Base-by-base conservation (phyloP, 140 eudicot species). In the Senecio squalidus region DNA sequence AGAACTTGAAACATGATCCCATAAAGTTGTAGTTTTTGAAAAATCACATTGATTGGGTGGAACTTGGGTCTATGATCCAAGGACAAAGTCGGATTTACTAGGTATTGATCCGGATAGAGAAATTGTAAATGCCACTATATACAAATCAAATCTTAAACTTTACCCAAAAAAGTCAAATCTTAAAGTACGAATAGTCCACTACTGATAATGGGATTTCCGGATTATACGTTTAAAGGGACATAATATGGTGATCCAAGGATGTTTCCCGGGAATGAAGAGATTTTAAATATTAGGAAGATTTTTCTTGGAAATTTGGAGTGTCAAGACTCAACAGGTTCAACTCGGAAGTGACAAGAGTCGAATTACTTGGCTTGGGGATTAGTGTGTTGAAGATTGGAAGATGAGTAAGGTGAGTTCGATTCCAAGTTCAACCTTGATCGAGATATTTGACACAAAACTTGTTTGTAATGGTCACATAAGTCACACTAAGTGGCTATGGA, bases 391-490 rank as follows among this genome's bases (percentile, higher is more conserved):
- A 3, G 71, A 65, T 34, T 36, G 58, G 17, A 65, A 25, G 62
- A 65, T 2, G 23, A 22, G 9, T 11, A n/a, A 27, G 41, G 31
- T 9, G 5, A 27, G 38, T 14, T 34, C 10, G 21, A 23, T 0
- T 31, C 31, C 38, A 16, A 40, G 70, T 22, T 49, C 20, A 52
- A 63, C 6, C 7, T 49, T 10, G 29, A 40, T 1, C 1, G 67
- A 73, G 33, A 20, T 62, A 25, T 79, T 74, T 47, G 75, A 79
- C n/a, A n/a, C n/a, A n/a, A n/a, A n/a, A n/a, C n/a, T 81, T 43
- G 66, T 81, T 70, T 74, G 84, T 9, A 63, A 51, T 47, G 96
- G 96, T 28, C 94, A 88, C 57, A 33, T 52, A 33, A 74, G 76
- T 24, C 63, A 46, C 96, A 91, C 0, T 49, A 64, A 27, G 6